Evolutionary conservation across 148 eudicot genomes (phyloP), one percentile per base, ranked within the genome.

Genomic region (Rhododendron ovatum): DNA sequence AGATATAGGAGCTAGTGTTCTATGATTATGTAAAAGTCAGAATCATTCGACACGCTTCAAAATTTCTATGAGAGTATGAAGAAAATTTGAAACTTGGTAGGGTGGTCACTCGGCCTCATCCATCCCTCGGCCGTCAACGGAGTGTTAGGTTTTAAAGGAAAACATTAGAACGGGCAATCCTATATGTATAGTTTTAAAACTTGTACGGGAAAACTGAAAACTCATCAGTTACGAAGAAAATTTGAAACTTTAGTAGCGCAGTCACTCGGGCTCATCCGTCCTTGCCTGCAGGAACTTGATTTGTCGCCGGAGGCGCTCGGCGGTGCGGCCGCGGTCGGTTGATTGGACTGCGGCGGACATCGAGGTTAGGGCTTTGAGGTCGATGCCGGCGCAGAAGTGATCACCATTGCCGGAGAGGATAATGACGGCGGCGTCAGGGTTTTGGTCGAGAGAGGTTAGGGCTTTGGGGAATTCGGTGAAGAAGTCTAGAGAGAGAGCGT

Each of bases 381-480:
- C 99, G 87, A 97, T 94, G 41, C 99, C 99, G 84, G 99, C 80
- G 91, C 96, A 97, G 89, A 97, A 97, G 78, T 93, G 93, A 1
- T 85, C 18, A 41, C 98, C 98, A 82, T 82, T 80, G 71, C 92
- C 95, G 85, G 95, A 75, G 39, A 97, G 93, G 85, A 97, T 80
- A 59, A 97, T 86, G 83, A 91, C 98, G 90, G 39, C 79, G 85
- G 86, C 95, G 55, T 87, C 12, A 35, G 96, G 98, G 92, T 93
- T 90, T 7, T 84, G 91, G 87, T 95, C 98, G 74, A 97, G 96
- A 57, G 88, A 86, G 13, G 91, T 86, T 2, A 97, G 92, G 89
- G 99, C 99, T 47, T 87, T 84, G 41, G 95, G 96, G 89, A 96
- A 92, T 83, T 95, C 99, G 55, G 81, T 57, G 93, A 96, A 96